phyloP scores from a whole-genome alignment of 1,284 basidiomycete genomes.

The Ustilago trichophora region DNA sequence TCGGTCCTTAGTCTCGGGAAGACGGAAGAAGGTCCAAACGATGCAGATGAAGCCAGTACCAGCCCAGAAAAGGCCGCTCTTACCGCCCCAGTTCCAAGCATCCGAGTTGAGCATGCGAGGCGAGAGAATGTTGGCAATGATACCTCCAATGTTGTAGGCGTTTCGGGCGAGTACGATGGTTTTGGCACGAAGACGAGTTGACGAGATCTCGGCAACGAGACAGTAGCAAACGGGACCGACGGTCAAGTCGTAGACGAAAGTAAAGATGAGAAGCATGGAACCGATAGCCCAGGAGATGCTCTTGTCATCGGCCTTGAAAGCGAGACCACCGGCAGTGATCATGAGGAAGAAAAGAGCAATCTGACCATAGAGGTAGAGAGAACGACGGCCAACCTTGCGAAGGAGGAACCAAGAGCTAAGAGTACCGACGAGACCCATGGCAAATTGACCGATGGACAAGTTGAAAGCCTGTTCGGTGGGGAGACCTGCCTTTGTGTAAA shows the following conservation, averaged over 20 bases:
- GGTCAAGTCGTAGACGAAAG: constrained; percentile 67
- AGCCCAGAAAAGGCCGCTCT: constrained; percentile 68
- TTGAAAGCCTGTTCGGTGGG: constrained; percentile 66
- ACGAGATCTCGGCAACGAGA: constrained; percentile 69
- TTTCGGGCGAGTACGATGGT: constrained; percentile 70
- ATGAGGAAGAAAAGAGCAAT: constrained; percentile 68
- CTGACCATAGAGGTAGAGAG: constrained; percentile 69
- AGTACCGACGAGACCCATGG: constrained; percentile 67
- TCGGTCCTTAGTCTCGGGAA: constrained; percentile 68
- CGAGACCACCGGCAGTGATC: constrained; percentile 69
- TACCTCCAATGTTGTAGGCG: constrained; percentile 66
- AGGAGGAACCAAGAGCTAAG: constrained; percentile 68
- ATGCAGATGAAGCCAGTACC: constrained; percentile 66
- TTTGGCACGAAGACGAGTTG: constrained; percentile 70
- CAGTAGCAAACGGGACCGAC: constrained; percentile 68
- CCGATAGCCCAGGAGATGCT: constrained; percentile 67
- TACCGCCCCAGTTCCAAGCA: constrained; percentile 68
- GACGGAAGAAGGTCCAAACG: constrained; percentile 65
- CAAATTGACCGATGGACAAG: constrained; percentile 67
- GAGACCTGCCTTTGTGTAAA: constrained; percentile 69
- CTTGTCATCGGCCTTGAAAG: constrained; percentile 27
- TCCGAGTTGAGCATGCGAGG: constrained; percentile 68
- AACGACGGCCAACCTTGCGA: constrained; percentile 67
- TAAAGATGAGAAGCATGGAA: constrained; percentile 68
- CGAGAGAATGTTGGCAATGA: constrained; percentile 68